Evolutionary conservation across 257 asterid genomes (phyloP), one percentile per base, ranked within the genome.

Genomic region (Plantago major): DNA sequence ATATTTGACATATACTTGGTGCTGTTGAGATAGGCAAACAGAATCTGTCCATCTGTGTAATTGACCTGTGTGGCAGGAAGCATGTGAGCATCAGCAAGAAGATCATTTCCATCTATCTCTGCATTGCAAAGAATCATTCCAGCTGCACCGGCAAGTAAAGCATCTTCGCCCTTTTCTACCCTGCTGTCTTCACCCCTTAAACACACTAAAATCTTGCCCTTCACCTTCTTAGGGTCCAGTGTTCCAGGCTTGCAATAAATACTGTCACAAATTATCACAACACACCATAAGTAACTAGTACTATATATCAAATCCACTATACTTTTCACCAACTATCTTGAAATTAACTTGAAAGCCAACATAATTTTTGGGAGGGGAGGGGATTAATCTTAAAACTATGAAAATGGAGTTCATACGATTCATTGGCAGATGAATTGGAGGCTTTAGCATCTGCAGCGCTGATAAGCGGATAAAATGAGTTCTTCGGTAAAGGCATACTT

Each of bases 151-250:
- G 89, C 91, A 3, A 57, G 58, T 33, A 22, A 44, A 9, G 81
- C 85, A 57, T 19, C 69, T 5, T 60, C 1, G 0, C 95, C 86
- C 58, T 85, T 85, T 0, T 63, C 78, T 0, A 77, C 48, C 42
- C 84, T 66, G 0, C 71, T 11, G 15, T 26, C 67, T 0, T 26
- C 62, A 0, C 94, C 96, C 59, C 87, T 65, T 4, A 75, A 42
- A 46, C 96, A 90, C 2, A 78, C 86, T 4, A 90, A 65, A 28
- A 90, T 80, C 33, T 84, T 85, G 1, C 86, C 96, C 56, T 74
- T 65, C 48, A 56, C 91, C 58, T 79, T 83, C 10, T 40, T 11
- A 0, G 78, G 49, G 56, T 90, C 89, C 46, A 90, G 62, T 0
- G 79, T 58, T 12, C 75, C 76, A 0, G 33, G 11, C 43, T 11